phyloP scores from a whole-genome alignment of 148 eudicot genomes.

The Amaranthus cruentus region DNA sequence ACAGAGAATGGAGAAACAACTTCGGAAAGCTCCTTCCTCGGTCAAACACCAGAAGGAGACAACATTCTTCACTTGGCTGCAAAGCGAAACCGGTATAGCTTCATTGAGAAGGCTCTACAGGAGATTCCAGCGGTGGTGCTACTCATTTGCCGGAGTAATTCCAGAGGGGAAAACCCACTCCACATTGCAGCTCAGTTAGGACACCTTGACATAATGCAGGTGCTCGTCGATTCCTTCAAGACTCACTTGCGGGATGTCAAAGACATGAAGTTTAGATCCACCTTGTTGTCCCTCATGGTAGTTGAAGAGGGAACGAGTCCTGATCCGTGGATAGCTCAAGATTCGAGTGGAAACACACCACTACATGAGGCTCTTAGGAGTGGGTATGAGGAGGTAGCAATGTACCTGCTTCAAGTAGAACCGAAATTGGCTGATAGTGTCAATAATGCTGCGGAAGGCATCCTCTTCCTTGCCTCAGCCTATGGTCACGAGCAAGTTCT shows the following conservation, averaged over 20 bases:
- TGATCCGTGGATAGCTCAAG: conserved; percentile 40
- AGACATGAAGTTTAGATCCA: conserved; percentile 26
- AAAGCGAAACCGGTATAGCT: conserved; percentile 10
- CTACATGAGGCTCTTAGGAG: conserved; percentile 38
- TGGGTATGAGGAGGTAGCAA: conserved; percentile 29
- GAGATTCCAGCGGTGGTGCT: conserved; percentile 10
- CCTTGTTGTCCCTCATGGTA: conserved; percentile 23
- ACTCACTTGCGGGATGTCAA: conserved; percentile 22
- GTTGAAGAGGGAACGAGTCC: conserved; percentile 31
- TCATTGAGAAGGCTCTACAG: conserved; percentile 30
- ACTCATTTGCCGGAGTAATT: conserved; percentile 28
- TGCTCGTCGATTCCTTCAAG: conserved; percentile 30
- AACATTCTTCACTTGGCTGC: conserved; percentile 42
- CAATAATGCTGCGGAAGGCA: conserved; percentile 31
- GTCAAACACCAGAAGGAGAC: conserved; percentile 30
- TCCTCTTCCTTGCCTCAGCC: conserved; percentile 14
- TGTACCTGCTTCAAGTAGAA: conserved; percentile 29
- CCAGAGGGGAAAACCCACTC: conserved; percentile 35
- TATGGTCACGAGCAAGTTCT: conserved; percentile 32
- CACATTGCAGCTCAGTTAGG: conserved; percentile 35
- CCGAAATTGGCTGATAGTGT: conserved; percentile 24
- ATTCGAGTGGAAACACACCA: conserved; percentile 38
- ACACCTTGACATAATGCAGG: conserved; percentile 10
- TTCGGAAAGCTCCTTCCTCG: conserved; percentile 24
- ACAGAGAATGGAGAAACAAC: conserved; percentile 10